Base-by-base conservation (phyloP, 768 basidiomycete species). In the Mycena rosella region DNA sequence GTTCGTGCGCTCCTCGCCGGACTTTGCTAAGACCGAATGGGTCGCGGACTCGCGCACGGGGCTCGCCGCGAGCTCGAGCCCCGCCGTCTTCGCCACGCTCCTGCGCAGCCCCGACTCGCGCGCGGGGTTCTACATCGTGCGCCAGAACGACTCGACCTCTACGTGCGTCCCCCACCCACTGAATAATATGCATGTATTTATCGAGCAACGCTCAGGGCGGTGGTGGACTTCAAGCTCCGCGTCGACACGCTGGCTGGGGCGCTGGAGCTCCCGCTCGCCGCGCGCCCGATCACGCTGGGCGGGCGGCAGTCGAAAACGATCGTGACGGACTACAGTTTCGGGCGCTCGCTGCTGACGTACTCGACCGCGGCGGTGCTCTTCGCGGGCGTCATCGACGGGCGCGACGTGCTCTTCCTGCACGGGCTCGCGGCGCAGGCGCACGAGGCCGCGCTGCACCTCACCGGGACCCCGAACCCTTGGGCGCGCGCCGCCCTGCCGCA, bases 11-110 rank as follows among this genome's bases (percentile, higher is more conserved):
- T 92, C 90, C 67, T 90, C 92, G 0, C 89, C 87, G 0, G 91
- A 91, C 51, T 93, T 95, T 74, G 87, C 88, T 78, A 92, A 94
- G 79, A 96, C 94, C 0, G 85, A 93, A 69, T 87, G 89, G 85
- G 80, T 94, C 17, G 90, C 88, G 3, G 87, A 92, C 70, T 84
- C 87, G 29, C 85, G 82, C 27, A 86, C 82, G 15, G 87, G 87
- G 1, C 74, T 85, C 17, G 57, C 73, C 2, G 77, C 77, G 11
- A 80, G 82, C 2, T 78, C 78, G 4, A 85, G 85, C 64, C 65
- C 84, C 1, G 82, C 80, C 5, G 86, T 84, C 2, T 91, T 89
- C 68, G 84, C 86, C 24, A 93, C 91, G 0, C 74, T 89, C 17
- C 79, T 96, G 56, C 80, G 78, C 52, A 95, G 95, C 74, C 91